phyloP scores from a whole-genome alignment of 352 stramenopile genomes.

The Globisporangium carolinianum region DNA sequence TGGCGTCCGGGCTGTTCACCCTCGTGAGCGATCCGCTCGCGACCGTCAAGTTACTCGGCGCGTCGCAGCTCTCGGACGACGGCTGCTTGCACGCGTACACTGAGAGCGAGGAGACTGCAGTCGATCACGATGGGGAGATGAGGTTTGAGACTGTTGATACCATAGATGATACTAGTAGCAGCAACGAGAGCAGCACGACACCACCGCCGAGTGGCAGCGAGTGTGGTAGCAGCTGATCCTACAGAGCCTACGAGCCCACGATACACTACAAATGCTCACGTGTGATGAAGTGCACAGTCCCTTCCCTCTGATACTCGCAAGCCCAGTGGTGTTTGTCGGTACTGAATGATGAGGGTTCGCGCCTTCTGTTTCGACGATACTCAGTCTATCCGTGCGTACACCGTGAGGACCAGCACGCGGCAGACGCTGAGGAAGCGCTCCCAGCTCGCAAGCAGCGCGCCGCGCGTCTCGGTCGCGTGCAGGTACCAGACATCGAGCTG shows the following conservation, averaged over 20 bases:
- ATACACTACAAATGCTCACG: too few species aligned
- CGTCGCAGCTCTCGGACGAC: conserved; percentile 43
- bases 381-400: conserved; percentile 40
- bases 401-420: conserved; percentile 34
- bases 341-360: background rate
- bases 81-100: conserved; percentile 48
- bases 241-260: too few species aligned
- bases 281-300: too few species aligned
- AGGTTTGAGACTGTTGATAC: background rate
- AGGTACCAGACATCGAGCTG: conserved; percentile 73
- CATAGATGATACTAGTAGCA: background rate
- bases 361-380: too few species aligned
- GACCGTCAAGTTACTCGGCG: conserved; percentile 44
- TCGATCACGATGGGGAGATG: background rate
- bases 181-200: too few species aligned
- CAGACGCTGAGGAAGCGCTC: conserved; percentile 65
- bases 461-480: conserved; percentile 49
- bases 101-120: conserved; percentile 7
- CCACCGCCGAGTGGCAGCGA: too few species aligned
- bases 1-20: conserved; percentile 41
- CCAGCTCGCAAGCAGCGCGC: conserved; percentile 55
- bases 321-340: too few species aligned
- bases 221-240: too few species aligned
- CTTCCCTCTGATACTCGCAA: background rate
- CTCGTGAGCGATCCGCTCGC: conserved; percentile 46